Conservation (phyloP, 2,329 filamentous ascomycete genomes). For the Aspergillus ochraceoroseus region DNA sequence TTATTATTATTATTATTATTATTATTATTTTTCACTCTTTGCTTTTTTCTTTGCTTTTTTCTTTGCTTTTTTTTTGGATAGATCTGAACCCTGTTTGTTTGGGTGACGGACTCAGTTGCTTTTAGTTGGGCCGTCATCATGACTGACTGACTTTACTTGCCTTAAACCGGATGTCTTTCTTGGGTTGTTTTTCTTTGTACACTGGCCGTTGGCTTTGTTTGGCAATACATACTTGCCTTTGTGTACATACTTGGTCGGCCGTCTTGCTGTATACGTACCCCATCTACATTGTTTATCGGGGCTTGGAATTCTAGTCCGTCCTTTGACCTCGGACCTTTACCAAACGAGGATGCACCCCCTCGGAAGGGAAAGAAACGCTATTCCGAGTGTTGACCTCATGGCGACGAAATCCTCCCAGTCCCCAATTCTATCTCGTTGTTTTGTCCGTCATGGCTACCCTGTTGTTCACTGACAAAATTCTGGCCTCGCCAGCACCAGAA, state of each 20-base stretch:
- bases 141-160: background rate
- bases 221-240: slow-evolving; percentile 8
- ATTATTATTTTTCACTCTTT: background rate
- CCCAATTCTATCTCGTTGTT: slow-evolving; percentile 29
- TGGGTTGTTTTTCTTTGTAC: background rate
- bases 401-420: slow-evolving; percentile 22
- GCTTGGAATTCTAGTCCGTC: slow-evolving; percentile 14
- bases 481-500: slow-evolving; percentile 18
- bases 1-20: slow-evolving; percentile 4
- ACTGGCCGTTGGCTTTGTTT: background rate
- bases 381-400: slow-evolving; percentile 19
- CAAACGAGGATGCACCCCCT: background rate
- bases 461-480: slow-evolving; percentile 19
- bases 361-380: background rate
- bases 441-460: slow-evolving; percentile 30
- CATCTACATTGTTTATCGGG: slow-evolving; percentile 14
- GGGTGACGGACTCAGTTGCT: no score
- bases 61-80: slow-evolving; percentile 1
- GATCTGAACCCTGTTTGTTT: no score
- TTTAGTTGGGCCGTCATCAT: slow-evolving; percentile 1
- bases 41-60: background rate
- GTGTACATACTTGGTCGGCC: slow-evolving; percentile 9
- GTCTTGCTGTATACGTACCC: slow-evolving; percentile 5
- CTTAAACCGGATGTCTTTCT: background rate
- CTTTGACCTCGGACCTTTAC: slow-evolving; percentile 1